phyloP scores from a whole-genome alignment of 441 rosid species.

The Populus hybrid region DNA sequence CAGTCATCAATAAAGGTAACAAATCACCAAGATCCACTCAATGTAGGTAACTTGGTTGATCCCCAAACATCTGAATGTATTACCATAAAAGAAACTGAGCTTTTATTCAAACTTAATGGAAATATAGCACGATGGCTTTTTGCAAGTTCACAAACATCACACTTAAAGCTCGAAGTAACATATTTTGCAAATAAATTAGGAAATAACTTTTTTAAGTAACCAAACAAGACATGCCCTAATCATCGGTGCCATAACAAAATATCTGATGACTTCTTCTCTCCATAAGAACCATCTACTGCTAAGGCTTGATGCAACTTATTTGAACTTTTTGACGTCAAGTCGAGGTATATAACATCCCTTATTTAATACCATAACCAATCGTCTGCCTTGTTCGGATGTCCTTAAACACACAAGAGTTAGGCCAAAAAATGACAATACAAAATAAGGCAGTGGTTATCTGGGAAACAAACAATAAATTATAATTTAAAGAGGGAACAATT shows the following conservation, averaged over 20 bases:
- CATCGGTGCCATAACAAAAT: neutral
- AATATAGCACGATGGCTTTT: neutral
- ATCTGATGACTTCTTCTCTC: neutral
- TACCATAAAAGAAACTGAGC: neutral
- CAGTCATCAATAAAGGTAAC: conserved; percentile 13
- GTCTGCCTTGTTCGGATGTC: conserved; percentile 3
- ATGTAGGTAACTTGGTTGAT: neutral
- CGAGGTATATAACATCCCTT: neutral
- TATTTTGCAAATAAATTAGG: neutral
- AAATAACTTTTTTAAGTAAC: conserved; percentile 1
- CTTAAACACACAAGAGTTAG: conserved; percentile 3
- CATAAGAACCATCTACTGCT: neutral
- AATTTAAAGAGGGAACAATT: neutral
- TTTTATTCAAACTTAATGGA: neutral
- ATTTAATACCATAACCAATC: conserved; percentile 8
- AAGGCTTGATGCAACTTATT: neutral
- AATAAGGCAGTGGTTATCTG: conserved; percentile 5
- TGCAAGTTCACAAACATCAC: conserved; percentile 2
- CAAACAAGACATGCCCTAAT: neutral
- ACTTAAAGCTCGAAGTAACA: neutral
- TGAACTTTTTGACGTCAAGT: neutral
- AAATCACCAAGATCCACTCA: neutral
- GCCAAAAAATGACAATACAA: conserved; percentile 11
- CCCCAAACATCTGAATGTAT: neutral
- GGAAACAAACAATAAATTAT: neutral